Evolutionary conservation across 257 asterid species (phyloP), one percentile per base, ranked within the genome.

Genomic region (Ligustrum vulgare): DNA sequence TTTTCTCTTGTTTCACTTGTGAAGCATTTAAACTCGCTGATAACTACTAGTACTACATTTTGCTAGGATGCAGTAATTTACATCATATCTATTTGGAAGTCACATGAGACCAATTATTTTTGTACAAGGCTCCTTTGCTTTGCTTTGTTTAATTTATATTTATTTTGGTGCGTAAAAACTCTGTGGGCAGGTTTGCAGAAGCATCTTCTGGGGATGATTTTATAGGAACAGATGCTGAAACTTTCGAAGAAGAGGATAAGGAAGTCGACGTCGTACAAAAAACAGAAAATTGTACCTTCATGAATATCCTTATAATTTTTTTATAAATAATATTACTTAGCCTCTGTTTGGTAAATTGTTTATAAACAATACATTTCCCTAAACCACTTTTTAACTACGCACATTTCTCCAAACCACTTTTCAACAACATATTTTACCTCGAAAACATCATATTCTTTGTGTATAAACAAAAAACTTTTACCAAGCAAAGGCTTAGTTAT

Each of bases 201-300:
- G 78, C 71, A 47, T 88, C 93, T 70, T 84, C 96, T 63, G 96
- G 83, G 70, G 96, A 89, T 77, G 91, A 86, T 84, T 71, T 86
- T 67, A 60, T 73, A 34, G 89, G 77, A 58, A 72, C 71, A 69
- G 88, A 56, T 51, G 78, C 67, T 8, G 93, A 81, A 79, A 81
- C 81, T 8, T 84, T 87, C 12, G 91, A 81, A 73, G 93, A 69
- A 45, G 91, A 86, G 78, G 89, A 85, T 58, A 82, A 71, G 51
- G 66, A 84, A 75, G 72, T 77, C 73, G 86, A 71, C 23, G 33
- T 68, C 62, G 45, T 66, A 77, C 74, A 71, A 77, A 60, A 80
- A 81, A 74, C 25, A 13, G 64, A 63, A 72, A 70, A 31, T 31
- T 45, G 28, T 69, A 70, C 74, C 23, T 73, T 73, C 73, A 79